phyloP scores from a whole-genome alignment of 2,329 filamentous ascomycete species.

The Grosmannia serpens region DNA sequence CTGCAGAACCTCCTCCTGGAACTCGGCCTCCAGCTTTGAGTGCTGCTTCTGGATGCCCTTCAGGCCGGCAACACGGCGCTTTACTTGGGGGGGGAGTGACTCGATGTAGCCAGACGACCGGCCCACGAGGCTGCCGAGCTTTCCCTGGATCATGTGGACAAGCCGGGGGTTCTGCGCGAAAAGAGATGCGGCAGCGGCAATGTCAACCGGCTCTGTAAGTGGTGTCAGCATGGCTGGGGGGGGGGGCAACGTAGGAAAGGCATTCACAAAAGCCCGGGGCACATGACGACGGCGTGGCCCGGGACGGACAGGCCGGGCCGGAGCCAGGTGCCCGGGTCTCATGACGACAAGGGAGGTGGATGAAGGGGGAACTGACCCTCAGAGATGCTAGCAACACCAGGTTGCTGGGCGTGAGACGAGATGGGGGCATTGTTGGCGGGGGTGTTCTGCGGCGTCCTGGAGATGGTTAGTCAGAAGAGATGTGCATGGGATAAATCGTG shows the following conservation, averaged over 20 bases:
- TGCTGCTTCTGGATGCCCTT: constrained; percentile 99
- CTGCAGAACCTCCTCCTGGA: constrained; percentile 95
- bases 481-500: background rate
- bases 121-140: constrained; percentile 85
- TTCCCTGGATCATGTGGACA: constrained; percentile 95
- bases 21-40: constrained; percentile 94
- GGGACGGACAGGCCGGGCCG: background rate
- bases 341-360: background rate
- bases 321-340: background rate
- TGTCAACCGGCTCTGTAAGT: constrained; percentile 73
- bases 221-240: background rate
- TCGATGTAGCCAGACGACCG: constrained; percentile 97
- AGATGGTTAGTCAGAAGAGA: constrained; percentile 13
- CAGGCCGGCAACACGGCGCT: constrained; percentile 84
- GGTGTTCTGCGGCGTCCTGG: constrained; percentile 95
- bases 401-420: constrained; percentile 93
- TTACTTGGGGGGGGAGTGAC: constrained; percentile 79
- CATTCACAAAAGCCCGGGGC: background rate
- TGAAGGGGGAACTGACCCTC: constrained; percentile 59
- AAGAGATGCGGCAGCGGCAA: constrained; percentile 74
- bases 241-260: background rate
- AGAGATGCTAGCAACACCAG: constrained; percentile 87
- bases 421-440: constrained; percentile 92
- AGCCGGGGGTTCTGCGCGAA: constrained; percentile 93
- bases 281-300: background rate